A percentile compares a stretch with the other conserved stretches of the same genome.
Conservation (phyloP, 2,329 filamentous ascomycete species). For the Aspergillus terreus region DNA sequence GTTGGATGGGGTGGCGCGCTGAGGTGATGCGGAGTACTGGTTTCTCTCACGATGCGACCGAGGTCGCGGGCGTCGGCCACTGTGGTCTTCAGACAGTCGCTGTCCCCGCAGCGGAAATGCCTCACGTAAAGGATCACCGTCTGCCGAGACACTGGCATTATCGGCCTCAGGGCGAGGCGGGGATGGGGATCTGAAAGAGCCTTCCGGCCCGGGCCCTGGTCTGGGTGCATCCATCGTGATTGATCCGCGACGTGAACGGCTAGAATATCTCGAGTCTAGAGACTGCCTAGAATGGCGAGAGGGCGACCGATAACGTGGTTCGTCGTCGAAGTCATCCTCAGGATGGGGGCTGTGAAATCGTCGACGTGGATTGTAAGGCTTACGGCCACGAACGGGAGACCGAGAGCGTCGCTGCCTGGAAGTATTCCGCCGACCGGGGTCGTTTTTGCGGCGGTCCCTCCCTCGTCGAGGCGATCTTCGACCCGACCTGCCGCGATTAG, state of each 20-base stretch:
- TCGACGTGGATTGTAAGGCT: constrained; percentile 21
- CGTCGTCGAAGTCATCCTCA: constrained; percentile 23
- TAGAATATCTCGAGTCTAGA: constrained; percentile 28
- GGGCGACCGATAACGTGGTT: constrained; percentile 27
- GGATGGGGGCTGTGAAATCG: constrained; percentile 26
- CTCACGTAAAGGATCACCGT: constrained; percentile 31
- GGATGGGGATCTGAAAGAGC: constrained; percentile 28
- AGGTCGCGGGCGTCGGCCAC: constrained; percentile 31
- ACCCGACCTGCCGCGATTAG: constrained; percentile 30
- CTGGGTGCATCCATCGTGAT: constrained; percentile 25
- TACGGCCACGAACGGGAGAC: constrained; percentile 29
- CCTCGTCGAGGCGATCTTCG: constrained; percentile 33
- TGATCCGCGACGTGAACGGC: constrained; percentile 20
- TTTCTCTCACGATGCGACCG: constrained; percentile 42
- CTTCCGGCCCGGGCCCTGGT: constrained; percentile 25
- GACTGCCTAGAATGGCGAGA: constrained; percentile 35
- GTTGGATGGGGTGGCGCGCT: constrained; percentile 52
- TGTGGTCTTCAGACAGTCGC: constrained; percentile 29
- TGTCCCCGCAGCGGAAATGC: constrained; percentile 30
- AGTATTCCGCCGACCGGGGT: constrained; percentile 25
- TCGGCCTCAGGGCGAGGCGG: constrained; percentile 34
- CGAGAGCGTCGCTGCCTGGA: constrained; percentile 26
- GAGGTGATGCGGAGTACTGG: constrained; percentile 57
- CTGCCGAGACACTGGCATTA: constrained; percentile 23
- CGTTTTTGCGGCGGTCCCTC: constrained; percentile 29